These are phyloP conservation scores for Candida tropicalis DNA, from an alignment of 1,139 yeast genomes.

Conservation along the genomic window DNA sequence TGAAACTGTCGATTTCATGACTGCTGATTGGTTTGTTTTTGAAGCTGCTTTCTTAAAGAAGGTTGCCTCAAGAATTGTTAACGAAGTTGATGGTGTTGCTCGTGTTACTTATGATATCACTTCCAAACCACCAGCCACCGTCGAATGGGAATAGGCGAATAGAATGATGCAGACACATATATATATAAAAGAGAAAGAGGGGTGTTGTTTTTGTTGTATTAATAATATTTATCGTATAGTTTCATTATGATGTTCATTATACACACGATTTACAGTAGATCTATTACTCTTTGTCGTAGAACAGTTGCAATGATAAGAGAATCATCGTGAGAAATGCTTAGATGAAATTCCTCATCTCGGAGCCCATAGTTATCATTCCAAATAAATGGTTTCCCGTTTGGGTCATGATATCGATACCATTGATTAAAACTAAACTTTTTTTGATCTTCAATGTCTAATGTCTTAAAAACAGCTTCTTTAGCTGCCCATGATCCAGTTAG, in stretches of 20 bases:
- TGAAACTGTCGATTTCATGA: constrained; percentile 97
- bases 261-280: not conserved
- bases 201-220: not conserved
- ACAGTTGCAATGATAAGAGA: constrained; percentile 55
- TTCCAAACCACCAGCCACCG: constrained; percentile 99
- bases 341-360: constrained; percentile 50
- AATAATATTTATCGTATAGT: constrained; percentile 4
- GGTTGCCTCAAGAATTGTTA: constrained; percentile 94
- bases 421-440: constrained; percentile 52
- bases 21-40: constrained; percentile 98
- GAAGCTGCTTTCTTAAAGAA: constrained; percentile 90
- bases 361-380: constrained; percentile 30
- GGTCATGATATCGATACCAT: constrained; percentile 57
- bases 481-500: constrained; percentile 72
- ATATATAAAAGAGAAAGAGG: not conserved
- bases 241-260: not conserved
- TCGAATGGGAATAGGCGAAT: constrained; percentile 89
- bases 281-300: constrained; percentile 35
- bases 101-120: constrained; percentile 98
- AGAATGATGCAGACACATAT: not conserved
- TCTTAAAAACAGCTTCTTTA: constrained; percentile 75
- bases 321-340: constrained; percentile 69
- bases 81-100: constrained; percentile 98
- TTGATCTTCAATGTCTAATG: constrained; percentile 55
- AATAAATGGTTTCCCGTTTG: constrained; percentile 43